Conservation (phyloP, 352 stramenopile species). For the Phytophthora gonapodyides region DNA sequence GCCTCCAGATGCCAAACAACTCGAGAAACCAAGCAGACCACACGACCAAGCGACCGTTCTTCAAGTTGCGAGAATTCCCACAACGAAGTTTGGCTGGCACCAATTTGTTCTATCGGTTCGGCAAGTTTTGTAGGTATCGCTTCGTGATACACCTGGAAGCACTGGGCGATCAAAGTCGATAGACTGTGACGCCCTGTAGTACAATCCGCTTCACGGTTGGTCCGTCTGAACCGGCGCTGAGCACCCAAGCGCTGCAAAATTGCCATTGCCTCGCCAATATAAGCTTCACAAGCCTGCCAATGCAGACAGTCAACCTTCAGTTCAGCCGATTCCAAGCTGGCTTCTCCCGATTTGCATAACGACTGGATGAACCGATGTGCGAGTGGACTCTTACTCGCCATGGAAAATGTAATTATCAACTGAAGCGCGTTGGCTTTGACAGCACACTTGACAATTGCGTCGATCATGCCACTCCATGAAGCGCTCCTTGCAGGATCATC, state of each 20-base stretch:
- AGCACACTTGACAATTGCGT: constrained; percentile 10
- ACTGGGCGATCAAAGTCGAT: not conserved
- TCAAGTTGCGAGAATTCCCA: constrained; percentile 23
- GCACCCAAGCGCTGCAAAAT: constrained; percentile 32
- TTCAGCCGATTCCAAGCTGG: not conserved
- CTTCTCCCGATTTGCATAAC: constrained; percentile 9
- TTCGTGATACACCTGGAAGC: constrained; percentile 10
- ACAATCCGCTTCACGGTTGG: constrained; percentile 12
- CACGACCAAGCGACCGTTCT: constrained; percentile 9
- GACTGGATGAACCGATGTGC: constrained; percentile 21
- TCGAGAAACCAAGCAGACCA: constrained; percentile 21
- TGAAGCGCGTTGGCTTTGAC: not conserved
- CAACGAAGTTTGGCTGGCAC: not conserved
- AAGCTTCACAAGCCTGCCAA: constrained; percentile 30
- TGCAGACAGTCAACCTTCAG: constrained; percentile 18
- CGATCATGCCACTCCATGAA: not conserved
- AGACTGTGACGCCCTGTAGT: not conserved
- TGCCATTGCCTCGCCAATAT: constrained; percentile 34
- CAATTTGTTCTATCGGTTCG: not conserved
- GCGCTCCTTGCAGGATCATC: not conserved
- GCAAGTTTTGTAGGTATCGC: constrained; percentile 1
- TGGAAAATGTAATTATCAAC: constrained; percentile 14
- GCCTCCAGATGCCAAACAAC: constrained; percentile 28
- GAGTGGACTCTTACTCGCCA: constrained; percentile 15
- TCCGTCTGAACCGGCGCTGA: constrained; percentile 27